Evolutionary conservation across 1,284 basidiomycete species (phyloP), one percentile per base, ranked within the genome.

Genomic region (Sphagnurus paluster): DNA sequence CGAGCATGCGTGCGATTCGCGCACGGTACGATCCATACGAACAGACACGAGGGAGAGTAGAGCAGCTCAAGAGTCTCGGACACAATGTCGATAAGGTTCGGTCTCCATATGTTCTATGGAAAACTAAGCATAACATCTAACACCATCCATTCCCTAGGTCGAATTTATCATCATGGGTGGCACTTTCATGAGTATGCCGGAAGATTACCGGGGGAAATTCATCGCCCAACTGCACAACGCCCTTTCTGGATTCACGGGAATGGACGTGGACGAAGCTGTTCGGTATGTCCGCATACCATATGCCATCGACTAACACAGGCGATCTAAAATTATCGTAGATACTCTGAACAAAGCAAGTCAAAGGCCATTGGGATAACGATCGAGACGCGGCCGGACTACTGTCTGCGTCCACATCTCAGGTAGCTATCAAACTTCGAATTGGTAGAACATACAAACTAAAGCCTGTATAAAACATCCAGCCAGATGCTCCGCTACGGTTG

Each of bases 151-250:
- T 20, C 13, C 6, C 23, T 10, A 92, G 89, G 90, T 99, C 38
- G 96, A 99, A 65, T 98, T 98, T 63, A 99, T 99, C 55, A 79
- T 99, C 58, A 99, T 99, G 96, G 97, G 96, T 25, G 96, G 96
- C 36, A 99, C 96, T 3, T 99, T 99, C 69, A 98, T 99, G 95
- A 97, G 93, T 58, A 94, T 98, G 84, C 88, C 95, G 17, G 93
- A 98, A 67, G 91, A 93, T 35, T 99, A 99, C 64, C 82, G 96
- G 46, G 86, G 84, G 57, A 84, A 89, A 53, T 99, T 99, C 60
- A 82, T 99, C 48, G 95, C 96, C 0, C 95, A 98, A 54, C 76
- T 99, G 41, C 97, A 99, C 67, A 99, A 99, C 63, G 95, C 97
- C 0, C 75, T 99, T 5, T 95, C 92, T 14, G 97, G 97, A 0